These are phyloP conservation scores for Fomitopsis pulvina DNA, from an alignment of 768 basidiomycete genomes.

Conservation along the genomic window DNA sequence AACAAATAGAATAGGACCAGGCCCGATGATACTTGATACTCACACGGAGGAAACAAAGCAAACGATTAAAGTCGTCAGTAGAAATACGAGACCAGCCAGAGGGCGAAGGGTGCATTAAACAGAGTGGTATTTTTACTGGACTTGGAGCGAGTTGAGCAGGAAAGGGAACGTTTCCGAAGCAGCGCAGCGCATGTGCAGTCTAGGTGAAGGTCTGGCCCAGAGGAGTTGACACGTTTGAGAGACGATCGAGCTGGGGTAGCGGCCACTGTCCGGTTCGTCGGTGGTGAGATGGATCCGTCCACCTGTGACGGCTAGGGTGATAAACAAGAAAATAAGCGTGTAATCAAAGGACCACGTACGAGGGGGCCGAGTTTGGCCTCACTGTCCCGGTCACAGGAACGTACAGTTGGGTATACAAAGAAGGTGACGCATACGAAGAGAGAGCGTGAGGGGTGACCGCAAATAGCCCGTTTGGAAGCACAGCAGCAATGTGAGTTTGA, in stretches of 20 bases:
- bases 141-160: too few relatives aligned
- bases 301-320: not conserved
- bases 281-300: constrained; percentile 1
- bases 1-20: too few relatives aligned
- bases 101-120: too few relatives aligned
- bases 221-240: constrained; percentile 6
- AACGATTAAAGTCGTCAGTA: too few relatives aligned
- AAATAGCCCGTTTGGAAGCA: constrained; percentile 9
- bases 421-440: constrained; percentile 11
- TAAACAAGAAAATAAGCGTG: not conserved
- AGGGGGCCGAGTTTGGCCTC: constrained; percentile 22
- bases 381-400: constrained; percentile 12
- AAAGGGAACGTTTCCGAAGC: too few relatives aligned
- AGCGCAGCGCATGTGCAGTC: too few relatives aligned
- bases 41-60: too few relatives aligned
- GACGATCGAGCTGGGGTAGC: not conserved
- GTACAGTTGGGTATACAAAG: constrained; percentile 8
- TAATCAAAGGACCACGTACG: constrained; percentile 9
- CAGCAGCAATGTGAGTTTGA: constrained; percentile 6
- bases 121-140: too few relatives aligned
- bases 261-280: not conserved
- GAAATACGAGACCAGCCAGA: too few relatives aligned
- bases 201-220: constrained; percentile 1
- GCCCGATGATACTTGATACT: too few relatives aligned
- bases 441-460: constrained; percentile 12